These are phyloP conservation scores for Sporothrix mexicana DNA, from an alignment of 2,329 filamentous ascomycete species.

Conservation along the genomic window DNA sequence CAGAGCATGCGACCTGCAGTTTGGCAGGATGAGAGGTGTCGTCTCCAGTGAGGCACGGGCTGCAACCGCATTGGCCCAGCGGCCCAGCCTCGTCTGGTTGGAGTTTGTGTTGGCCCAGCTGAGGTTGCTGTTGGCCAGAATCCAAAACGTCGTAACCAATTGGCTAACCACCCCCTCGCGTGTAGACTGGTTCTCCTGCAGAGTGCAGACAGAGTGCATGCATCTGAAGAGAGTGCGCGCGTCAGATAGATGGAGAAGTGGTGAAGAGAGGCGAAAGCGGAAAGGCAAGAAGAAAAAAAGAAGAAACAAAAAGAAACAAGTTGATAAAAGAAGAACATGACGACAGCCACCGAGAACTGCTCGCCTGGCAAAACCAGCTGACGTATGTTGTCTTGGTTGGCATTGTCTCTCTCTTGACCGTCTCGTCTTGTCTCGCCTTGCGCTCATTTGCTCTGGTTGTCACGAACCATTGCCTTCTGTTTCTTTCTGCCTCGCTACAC, in stretches of 20 bases:
- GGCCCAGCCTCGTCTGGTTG: background rate
- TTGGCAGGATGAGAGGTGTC: background rate
- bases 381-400: background rate
- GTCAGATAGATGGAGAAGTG: background rate
- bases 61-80: constrained; percentile 12
- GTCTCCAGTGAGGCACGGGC: background rate
- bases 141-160: background rate
- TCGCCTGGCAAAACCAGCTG: background rate
- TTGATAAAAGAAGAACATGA: background rate
- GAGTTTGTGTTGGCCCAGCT: too few relatives aligned
- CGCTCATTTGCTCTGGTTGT: background rate
- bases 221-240: background rate
- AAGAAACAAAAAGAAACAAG: background rate
- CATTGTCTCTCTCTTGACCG: background rate
- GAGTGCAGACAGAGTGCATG: constrained; percentile 21
- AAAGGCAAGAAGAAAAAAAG: background rate
- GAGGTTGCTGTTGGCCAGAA: background rate
- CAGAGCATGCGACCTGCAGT: background rate
- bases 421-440: constrained; percentile 7
- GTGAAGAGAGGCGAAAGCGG: background rate
- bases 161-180: background rate
- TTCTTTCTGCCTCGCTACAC: background rate
- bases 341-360: background rate
- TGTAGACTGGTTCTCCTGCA: constrained; percentile 9
- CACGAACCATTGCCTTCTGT: background rate